These are phyloP conservation scores for Ceratocystis huliohia DNA, from an alignment of 2,329 filamentous ascomycete genomes.

Conservation along the genomic window DNA sequence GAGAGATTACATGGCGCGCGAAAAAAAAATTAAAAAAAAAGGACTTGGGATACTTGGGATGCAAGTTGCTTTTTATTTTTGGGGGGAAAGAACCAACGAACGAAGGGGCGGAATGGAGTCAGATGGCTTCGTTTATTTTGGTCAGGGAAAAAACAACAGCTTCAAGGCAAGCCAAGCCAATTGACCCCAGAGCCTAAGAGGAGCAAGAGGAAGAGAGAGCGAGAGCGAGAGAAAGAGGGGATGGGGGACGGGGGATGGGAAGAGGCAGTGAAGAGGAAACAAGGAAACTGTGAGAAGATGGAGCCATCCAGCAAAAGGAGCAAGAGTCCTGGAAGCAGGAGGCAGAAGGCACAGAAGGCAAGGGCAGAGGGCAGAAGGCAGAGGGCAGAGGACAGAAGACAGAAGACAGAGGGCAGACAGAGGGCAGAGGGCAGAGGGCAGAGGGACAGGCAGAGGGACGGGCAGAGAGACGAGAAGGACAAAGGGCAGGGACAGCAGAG, in stretches of 20 bases:
- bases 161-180: not conserved
- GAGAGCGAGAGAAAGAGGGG: not conserved
- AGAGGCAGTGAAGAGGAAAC: not conserved
- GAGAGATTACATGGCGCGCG: slow-evolving; percentile 1
- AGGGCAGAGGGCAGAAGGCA: not conserved
- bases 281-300: not conserved
- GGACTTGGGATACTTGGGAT: slow-evolving; percentile 20
- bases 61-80: slow-evolving; percentile 13
- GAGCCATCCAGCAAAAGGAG: too few species aligned
- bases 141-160: not conserved
- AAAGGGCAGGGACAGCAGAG: not conserved
- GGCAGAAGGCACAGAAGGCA: too few species aligned
- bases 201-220: not conserved
- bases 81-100: slow-evolving; percentile 9
- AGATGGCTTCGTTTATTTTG: slow-evolving; percentile 11
- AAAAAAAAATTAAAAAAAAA: slow-evolving; percentile 11
- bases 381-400: too few species aligned
- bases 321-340: too few species aligned
- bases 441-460: not conserved
- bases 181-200: not conserved
- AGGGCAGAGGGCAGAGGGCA: not conserved
- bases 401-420: not conserved
- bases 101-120: slow-evolving; percentile 24
- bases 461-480: not conserved
- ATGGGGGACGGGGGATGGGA: not conserved